Base-by-base conservation (phyloP, 768 basidiomycete species). In the Podaxis pistillaris region DNA sequence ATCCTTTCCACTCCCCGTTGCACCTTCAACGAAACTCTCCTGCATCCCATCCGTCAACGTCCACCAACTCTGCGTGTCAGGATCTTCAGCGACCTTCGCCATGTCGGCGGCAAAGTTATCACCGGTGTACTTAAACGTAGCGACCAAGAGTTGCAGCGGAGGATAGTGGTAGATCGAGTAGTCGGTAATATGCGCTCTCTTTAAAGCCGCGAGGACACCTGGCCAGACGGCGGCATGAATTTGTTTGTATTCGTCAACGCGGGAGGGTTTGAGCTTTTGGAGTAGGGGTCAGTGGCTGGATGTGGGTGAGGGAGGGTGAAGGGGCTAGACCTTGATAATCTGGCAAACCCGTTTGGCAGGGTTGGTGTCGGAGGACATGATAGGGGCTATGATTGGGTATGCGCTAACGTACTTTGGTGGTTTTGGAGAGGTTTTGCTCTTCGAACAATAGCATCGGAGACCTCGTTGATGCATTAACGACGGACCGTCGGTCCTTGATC, bases 51-150 rank as follows among this genome's bases (percentile, higher is more conserved):
- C 91, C 0, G 89, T 92, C 49, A 91, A 71, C 66, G 78, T 75
- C 91, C 91, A 92, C 91, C 91, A 93, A 63, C 81, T 71, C 70
- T 81, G 81, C n/a, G 90, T 93, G 69, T 87, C 85, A 15, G 83
- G 78, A 69, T 90, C 88, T 17, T 83, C 82, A 2, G 80, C 86
- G 30, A 91, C 79, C 22, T 70, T 77, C 38, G 75, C 78, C 89
- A 92, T 91, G 67, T 92, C 91, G 13, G 65, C 75, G 46, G 81
- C 84, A 41, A 83, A 91, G 66, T 93, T 83, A 2, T 74, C 63
- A 0, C 90, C 91, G 0, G 78, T 84, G 68, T 92, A 92, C 68
- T 89, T 89, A 80, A 93, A 89, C 50, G 80, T 86, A n/a, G 90
- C 90, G 64, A 92, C 82, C n/a, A 93, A 81, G 46, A 93, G 80